phyloP scores from a whole-genome alignment of 169 alveolate species.

The Plasmodium fragile region DNA sequence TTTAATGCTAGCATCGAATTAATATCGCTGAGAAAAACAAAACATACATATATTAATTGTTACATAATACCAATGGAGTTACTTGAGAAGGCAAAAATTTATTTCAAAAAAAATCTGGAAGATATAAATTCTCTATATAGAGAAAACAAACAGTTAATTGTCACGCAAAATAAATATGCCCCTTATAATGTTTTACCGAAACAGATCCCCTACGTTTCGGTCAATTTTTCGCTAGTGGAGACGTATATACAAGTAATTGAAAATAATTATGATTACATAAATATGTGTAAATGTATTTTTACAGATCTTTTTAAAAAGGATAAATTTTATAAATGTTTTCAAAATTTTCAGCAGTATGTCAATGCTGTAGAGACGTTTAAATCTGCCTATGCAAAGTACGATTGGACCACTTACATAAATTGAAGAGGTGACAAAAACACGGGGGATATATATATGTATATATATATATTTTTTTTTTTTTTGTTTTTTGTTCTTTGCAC shows the following conservation, averaged over 20 bases:
- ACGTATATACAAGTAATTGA: constrained; percentile 76
- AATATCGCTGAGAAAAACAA: constrained; percentile 67
- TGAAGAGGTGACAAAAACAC: not conserved
- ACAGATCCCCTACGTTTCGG: constrained; percentile 70
- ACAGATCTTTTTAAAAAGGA: constrained; percentile 71
- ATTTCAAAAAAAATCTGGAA: constrained; percentile 75
- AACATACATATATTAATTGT: constrained; percentile 76
- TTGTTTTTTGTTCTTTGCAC: not conserved
- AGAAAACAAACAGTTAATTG: constrained; percentile 76
- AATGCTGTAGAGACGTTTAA: constrained; percentile 67
- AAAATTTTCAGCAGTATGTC: constrained; percentile 63
- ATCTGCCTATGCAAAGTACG: constrained; percentile 39
- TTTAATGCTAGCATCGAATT: constrained; percentile 62
- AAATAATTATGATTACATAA: constrained; percentile 75
- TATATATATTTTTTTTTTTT: not conserved
- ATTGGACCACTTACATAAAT: constrained; percentile 59
- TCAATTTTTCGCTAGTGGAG: constrained; percentile 73
- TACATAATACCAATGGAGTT: constrained; percentile 67
- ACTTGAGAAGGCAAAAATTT: constrained; percentile 66
- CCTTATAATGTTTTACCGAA: constrained; percentile 75
- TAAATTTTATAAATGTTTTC: constrained; percentile 68
- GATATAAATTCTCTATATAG: constrained; percentile 75
- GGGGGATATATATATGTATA: not conserved
- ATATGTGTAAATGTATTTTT: constrained; percentile 75
- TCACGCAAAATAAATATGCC: constrained; percentile 72